Percentiles rank a stretch among this genome's conserved stretches.
Evolutionary conservation across 2,329 filamentous ascomycete genomes (phyloP).

Genomic region (Colletotrichum sp.): DNA sequence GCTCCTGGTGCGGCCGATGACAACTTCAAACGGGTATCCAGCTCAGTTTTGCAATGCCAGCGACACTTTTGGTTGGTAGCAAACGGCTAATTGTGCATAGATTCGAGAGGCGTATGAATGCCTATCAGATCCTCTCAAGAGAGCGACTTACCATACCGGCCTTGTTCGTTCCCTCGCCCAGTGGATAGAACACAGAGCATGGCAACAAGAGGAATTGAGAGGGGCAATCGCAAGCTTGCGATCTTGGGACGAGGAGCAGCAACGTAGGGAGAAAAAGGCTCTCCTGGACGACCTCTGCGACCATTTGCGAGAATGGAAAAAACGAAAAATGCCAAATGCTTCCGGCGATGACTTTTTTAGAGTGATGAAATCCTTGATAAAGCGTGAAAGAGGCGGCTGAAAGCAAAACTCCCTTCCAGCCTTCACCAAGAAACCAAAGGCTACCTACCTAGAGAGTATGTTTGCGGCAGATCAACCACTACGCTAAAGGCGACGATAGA

Average conservation of each 20-base stretch:
- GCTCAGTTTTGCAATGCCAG: not conserved
- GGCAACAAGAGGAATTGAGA: not conserved
- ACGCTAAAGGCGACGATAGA: no score
- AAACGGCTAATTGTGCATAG: not conserved
- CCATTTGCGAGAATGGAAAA: not conserved
- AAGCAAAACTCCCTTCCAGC: not conserved
- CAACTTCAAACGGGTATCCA: not conserved
- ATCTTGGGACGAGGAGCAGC: not conserved
- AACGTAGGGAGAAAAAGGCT: fast-evolving
- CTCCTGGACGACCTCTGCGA: not conserved
- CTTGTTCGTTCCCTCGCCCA: fast-evolving
- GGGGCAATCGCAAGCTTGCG: not conserved
- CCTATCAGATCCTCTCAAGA: not conserved
- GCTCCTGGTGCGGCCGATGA: no score
- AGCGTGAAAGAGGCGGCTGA: not conserved
- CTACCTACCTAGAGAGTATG: not conserved
- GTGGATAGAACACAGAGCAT: not conserved
- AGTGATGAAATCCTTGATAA: not conserved
- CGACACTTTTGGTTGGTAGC: fast-evolving
- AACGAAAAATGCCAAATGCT: not conserved
- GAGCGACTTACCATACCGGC: not conserved
- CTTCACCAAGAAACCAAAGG: not conserved
- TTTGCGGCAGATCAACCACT: no score
- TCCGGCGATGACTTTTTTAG: not conserved
- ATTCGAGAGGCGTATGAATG: not conserved